These are phyloP conservation scores for Rhynchosporium graminicola DNA, from an alignment of 2,329 filamentous ascomycete species.

Conservation along the genomic window DNA sequence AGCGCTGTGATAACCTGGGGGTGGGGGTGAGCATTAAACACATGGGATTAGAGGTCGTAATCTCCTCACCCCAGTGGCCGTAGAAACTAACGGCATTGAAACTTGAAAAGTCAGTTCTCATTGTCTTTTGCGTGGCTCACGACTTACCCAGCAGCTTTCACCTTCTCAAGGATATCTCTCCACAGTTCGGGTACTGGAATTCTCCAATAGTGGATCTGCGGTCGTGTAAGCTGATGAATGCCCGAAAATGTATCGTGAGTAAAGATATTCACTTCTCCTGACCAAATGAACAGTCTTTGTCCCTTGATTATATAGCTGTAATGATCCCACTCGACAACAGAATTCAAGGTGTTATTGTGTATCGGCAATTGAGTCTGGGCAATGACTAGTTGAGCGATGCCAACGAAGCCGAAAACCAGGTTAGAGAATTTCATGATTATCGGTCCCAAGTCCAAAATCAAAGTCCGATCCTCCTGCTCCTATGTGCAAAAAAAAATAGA, in stretches of 20 bases:
- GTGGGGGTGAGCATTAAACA: constrained; percentile 3
- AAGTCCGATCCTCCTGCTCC: background rate
- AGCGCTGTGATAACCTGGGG: constrained; percentile 47
- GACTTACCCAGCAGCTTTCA: constrained; percentile 66
- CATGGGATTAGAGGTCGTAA: constrained; percentile 50
- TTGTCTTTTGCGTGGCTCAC: background rate
- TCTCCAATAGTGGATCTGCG: constrained; percentile 52
- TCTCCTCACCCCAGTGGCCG: constrained; percentile 75
- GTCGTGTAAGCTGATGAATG: background rate
- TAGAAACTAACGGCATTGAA: constrained; percentile 82
- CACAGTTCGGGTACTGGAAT: constrained; percentile 62
- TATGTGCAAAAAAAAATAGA: background rate
- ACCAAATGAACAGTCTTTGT: constrained; percentile 53
- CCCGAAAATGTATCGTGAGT: background rate
- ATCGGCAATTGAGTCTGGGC: constrained; percentile 46
- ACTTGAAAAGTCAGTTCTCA: constrained; percentile 33
- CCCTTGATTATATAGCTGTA: constrained; percentile 49
- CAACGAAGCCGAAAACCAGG: background rate
- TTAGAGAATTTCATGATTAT: constrained; percentile 4
- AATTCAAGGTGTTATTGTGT: constrained; percentile 50
- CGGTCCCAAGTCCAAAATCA: background rate
- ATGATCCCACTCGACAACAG: constrained; percentile 46
- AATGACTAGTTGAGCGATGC: constrained; percentile 6
- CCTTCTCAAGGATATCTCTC: constrained; percentile 77
- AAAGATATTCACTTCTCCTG: constrained; percentile 44